Base-by-base conservation (phyloP, 345 rosid genomes). In the Sonneratia caseolaris region DNA sequence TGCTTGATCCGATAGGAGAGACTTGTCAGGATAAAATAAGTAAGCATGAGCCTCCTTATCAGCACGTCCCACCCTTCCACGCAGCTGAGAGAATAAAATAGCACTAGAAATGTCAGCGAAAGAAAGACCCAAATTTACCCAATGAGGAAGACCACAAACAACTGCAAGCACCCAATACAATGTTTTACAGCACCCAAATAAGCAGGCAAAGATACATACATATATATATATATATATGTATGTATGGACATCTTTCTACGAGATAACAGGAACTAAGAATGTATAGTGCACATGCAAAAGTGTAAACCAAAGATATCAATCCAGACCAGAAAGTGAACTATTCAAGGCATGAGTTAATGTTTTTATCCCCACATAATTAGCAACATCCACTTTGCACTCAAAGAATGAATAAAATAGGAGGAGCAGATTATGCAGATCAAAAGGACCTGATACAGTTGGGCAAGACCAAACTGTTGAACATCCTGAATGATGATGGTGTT, bases 11-110 rank as follows among this genome's bases (percentile, higher is more conserved):
- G 97, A 74, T 67, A 94, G 85, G 77, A 83, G 78, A 37, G 93
- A 86, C 73, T 82, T 90, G 79, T 94, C 98, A 64, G 91, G 92
- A 86, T 91, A 94, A 86, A 91, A 94, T 74, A 94, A 86, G 85
- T 90, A 79, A 40, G 98, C 98, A 80, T 87, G 87, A 77, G 98
- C 98, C 84, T 94, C 97, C 78, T 86, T 91, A 82, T 88, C 98
- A 15, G 96, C 96, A 57, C 98, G 91, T 36, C 98, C 97, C 78
- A 94, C 98, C 83, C 98, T 87, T 85, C 98, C 97, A 69, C 97
- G 96, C 86, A 91, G 79, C 98, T 94, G 78, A 79, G n/a, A 70
- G 49, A 72, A 80, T 68, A 18, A 70, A 75, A 71, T 75, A 43
- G 75, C n/a, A 66, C 37, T 70, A 56, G 73, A 49, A 70, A 70